Conservation (phyloP, 2,329 filamentous ascomycete species). For the Curvularia eragrostidis region DNA sequence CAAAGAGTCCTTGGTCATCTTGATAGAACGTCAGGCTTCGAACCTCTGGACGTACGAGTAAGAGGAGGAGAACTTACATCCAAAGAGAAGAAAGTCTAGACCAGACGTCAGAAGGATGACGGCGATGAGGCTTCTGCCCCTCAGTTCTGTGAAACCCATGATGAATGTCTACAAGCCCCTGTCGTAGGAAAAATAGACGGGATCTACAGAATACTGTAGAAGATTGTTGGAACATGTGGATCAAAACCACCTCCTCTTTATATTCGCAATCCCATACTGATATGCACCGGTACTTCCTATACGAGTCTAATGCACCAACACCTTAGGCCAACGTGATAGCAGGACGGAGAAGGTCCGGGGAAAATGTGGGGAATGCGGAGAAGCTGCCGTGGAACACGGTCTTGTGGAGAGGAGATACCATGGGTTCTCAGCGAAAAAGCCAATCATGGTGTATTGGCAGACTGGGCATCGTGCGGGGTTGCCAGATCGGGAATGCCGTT, state of each 20-base stretch:
- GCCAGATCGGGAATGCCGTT: slow-evolving; percentile 17
- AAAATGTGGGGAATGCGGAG: slow-evolving; percentile 20
- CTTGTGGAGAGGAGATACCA: background rate
- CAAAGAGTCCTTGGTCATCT: slow-evolving; percentile 38
- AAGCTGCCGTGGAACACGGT: slow-evolving; percentile 4
- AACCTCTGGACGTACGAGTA: too few relatives aligned
- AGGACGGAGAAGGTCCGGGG: slow-evolving; percentile 11
- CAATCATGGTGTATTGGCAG: slow-evolving; percentile 6
- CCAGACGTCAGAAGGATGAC: slow-evolving; percentile 24
- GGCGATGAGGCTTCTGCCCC: slow-evolving; percentile 24
- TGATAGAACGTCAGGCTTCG: background rate
- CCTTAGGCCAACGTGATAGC: background rate
- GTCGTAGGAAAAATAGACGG: background rate
- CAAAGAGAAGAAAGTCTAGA: slow-evolving; percentile 25
- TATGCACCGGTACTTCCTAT: slow-evolving; percentile 14
- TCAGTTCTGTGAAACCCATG: slow-evolving; percentile 20
- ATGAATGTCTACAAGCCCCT: background rate
- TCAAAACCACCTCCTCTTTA: slow-evolving; percentile 6
- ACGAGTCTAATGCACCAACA: slow-evolving; percentile 2
- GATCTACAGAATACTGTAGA: slow-evolving; percentile 1
- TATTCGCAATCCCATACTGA: slow-evolving; percentile 5
- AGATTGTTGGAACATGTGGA: background rate
- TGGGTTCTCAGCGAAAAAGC: background rate
- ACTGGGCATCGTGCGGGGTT: slow-evolving; percentile 17
- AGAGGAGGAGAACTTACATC: slow-evolving; percentile 14